phyloP scores from a whole-genome alignment of 1,284 basidiomycete species.

The Cutaneotrichosporon sp. region DNA sequence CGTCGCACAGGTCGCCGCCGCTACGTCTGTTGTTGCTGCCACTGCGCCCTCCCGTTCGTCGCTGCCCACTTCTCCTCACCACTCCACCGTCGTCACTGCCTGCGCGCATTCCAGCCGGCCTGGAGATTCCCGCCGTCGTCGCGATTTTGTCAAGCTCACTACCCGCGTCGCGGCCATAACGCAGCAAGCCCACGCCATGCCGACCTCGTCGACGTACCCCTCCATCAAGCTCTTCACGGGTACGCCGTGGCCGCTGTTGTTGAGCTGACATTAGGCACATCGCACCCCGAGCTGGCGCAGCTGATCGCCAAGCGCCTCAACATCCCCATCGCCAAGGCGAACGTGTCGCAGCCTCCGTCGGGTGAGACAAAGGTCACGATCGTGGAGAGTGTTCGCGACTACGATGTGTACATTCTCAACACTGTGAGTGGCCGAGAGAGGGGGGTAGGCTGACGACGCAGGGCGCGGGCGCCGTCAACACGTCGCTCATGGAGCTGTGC shows the following conservation, averaged over 20 bases:
- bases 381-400: slow-evolving; percentile 91
- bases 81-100: no score
- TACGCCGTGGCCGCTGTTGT: slow-evolving; percentile 49
- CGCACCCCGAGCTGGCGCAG: slow-evolving; percentile 91
- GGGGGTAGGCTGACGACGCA: slow-evolving; percentile 8
- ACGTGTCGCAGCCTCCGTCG: slow-evolving; percentile 80
- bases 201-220: slow-evolving; percentile 21
- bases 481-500: slow-evolving; percentile 89
- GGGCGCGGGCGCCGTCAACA: slow-evolving; percentile 60
- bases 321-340: slow-evolving; percentile 73
- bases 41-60: no score
- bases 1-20: no score
- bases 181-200: background rate
- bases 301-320: slow-evolving; percentile 88
- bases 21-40: no score
- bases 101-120: background rate
- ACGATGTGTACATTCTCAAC: slow-evolving; percentile 99
- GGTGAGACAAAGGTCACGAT: slow-evolving; percentile 91
- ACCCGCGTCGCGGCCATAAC: background rate
- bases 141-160: no score
- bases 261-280: slow-evolving; percentile 60
- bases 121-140: background rate
- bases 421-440: slow-evolving; percentile 51
- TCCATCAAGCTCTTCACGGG: slow-evolving; percentile 86
- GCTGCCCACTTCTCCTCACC: no score